Percentiles rank a stretch among this genome's conserved stretches.
Evolutionary conservation across 1,139 yeast genomes (phyloP).

Genomic region (Lodderomyces pseudojiufengensis): DNA sequence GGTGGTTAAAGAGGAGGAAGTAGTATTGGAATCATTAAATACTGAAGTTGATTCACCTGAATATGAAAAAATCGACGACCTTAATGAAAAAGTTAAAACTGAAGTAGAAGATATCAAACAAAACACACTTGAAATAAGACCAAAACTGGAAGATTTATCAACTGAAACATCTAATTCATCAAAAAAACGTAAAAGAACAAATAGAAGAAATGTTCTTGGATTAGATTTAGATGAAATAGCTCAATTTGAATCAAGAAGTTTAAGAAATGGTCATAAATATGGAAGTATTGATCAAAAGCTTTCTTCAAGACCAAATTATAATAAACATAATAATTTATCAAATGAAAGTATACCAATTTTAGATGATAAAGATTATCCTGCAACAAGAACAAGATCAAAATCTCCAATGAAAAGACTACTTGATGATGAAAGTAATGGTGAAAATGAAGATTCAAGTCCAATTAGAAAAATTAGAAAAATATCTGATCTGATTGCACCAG

Average conservation of each 20-base stretch:
- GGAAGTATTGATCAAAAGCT: slow-evolving; percentile 11
- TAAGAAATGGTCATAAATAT: slow-evolving; percentile 22
- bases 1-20: too few relatives aligned
- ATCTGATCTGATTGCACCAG: slow-evolving; percentile 6
- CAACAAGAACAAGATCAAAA: slow-evolving; percentile 39
- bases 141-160: too few relatives aligned
- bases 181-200: too few relatives aligned
- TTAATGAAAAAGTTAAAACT: too few relatives aligned
- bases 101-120: too few relatives aligned
- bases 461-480: slow-evolving; percentile 16
- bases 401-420: slow-evolving; percentile 39
- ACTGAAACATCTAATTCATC: too few relatives aligned
- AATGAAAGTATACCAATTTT: not conserved
- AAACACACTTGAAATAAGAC: too few relatives aligned
- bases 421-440: slow-evolving; percentile 23
- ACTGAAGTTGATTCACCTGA: too few relatives aligned
- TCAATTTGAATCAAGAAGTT: slow-evolving; percentile 19
- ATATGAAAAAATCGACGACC: too few relatives aligned
- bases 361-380: slow-evolving; percentile 26
- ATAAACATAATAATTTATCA: too few relatives aligned
- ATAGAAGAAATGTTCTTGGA: slow-evolving; percentile 16
- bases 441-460: slow-evolving; percentile 15
- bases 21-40: too few relatives aligned
- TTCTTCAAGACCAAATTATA: slow-evolving; percentile 4
- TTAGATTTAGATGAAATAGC: slow-evolving; percentile 20